These are phyloP conservation scores for Berberis vulgaris DNA, from an alignment of 164 flowering plant genomes.

Conservation along the genomic window DNA sequence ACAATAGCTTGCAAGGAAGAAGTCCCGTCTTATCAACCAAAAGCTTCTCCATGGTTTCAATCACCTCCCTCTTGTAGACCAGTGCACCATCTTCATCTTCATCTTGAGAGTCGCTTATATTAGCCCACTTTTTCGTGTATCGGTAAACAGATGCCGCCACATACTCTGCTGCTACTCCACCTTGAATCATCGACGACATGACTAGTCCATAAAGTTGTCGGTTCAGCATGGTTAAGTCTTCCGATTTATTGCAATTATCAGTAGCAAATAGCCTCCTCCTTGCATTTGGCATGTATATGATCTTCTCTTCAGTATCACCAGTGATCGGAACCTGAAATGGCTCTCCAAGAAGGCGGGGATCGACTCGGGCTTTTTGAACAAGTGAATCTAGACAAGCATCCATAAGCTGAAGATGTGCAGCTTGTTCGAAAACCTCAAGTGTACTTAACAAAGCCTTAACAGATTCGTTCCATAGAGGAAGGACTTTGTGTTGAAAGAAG, in stretches of 20 bases:
- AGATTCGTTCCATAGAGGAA: constrained; percentile 59
- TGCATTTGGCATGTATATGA: constrained; percentile 21
- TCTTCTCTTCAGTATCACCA: no score
- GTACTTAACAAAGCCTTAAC: constrained; percentile 35
- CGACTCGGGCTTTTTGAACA: constrained; percentile 25
- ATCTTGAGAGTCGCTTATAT: background rate
- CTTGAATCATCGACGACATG: constrained; percentile 31
- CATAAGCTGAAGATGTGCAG: constrained; percentile 31
- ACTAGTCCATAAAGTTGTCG: constrained; percentile 38
- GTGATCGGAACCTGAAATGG: constrained; percentile 22
- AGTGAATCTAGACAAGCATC: constrained; percentile 43
- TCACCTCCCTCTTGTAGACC: constrained; percentile 26
- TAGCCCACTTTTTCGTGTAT: constrained; percentile 25
- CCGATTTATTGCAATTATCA: constrained; percentile 25
- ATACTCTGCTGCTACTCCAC: constrained; percentile 26
- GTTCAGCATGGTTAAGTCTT: constrained; percentile 39
- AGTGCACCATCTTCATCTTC: background rate
- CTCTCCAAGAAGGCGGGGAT: constrained; percentile 57
- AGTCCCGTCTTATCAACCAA: constrained; percentile 43
- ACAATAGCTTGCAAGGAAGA: constrained; percentile 40
- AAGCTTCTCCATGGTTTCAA: constrained; percentile 60
- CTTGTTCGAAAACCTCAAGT: constrained; percentile 24
- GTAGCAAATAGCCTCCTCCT: constrained; percentile 27
- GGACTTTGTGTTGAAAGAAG: constrained; percentile 35
- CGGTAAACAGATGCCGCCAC: constrained; percentile 40